Conservation (phyloP, 139 green algal genomes). For the Micractinium conductrix region DNA sequence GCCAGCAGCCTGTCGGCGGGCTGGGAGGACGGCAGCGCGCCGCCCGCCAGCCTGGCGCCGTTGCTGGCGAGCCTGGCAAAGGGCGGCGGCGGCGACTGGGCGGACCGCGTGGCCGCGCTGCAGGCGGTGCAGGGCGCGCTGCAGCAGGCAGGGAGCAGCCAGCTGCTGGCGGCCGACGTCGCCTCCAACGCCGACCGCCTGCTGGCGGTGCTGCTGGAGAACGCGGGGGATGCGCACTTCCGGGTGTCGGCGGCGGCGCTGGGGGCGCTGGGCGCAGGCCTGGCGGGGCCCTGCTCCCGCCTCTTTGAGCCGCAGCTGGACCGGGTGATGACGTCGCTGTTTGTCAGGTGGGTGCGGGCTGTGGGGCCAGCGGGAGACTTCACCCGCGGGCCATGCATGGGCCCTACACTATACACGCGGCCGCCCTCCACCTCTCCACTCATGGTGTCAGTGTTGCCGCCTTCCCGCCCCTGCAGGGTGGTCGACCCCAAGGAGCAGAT, state of each 20-base stretch:
- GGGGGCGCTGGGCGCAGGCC: constrained; percentile 39
- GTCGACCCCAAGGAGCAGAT: constrained; percentile 66
- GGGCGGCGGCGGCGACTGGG: neutral
- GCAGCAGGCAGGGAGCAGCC: neutral
- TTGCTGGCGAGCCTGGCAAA: constrained; percentile 24
- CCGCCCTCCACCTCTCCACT: neutral
- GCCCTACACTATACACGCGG: no score
- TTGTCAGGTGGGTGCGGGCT: constrained; percentile 35
- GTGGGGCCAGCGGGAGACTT: neutral
- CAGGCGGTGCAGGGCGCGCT: neutral
- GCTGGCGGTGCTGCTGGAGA: constrained; percentile 18
- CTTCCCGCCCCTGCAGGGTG: constrained; percentile 18
- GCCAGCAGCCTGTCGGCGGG: constrained; percentile 7
- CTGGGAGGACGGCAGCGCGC: neutral
- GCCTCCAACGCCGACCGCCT: constrained; percentile 20
- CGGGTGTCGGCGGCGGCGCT: constrained; percentile 54
- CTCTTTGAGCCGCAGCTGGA: constrained; percentile 64
- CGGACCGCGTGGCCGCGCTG: neutral
- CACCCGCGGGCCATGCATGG: neutral
- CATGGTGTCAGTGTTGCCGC: neutral
- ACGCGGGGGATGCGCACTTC: constrained; percentile 56
- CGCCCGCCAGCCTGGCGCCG: constrained; percentile 16
- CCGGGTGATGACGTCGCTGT: constrained; percentile 61
- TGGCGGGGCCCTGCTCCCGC: constrained; percentile 25
- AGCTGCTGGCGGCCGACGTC: constrained; percentile 1